Evolutionary conservation across 768 basidiomycete species (phyloP), one percentile per base, ranked within the genome.

Genomic region (Hydnum rufescens): DNA sequence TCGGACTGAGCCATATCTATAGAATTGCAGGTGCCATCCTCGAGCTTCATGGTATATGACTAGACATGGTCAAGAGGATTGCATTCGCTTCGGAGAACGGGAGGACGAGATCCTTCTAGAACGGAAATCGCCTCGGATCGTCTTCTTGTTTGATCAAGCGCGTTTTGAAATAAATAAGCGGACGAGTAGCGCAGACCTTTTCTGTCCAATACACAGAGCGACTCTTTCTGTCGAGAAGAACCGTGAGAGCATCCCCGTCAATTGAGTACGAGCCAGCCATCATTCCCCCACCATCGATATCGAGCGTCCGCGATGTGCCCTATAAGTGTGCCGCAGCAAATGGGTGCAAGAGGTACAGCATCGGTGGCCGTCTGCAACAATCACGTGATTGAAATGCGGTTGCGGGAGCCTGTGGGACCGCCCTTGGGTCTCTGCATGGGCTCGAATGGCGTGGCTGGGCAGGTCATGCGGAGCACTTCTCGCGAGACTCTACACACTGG

Each of bases 141-240:
- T 96, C 96, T 73, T 99, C 95, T 67, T 97, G 92, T 66, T 96
- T 93, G 59, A 99, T 90, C 68, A 96, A 73, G 64, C 92, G 93
- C 18, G 95, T 99, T 74, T 96, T 93, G 51, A 89, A 76, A 67
- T 99, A 92, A 54, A 99, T 81, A 79, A 89, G 88, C 62, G 96
- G 64, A 58, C 86, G 71, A 58, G 90, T 70, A 5, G 88, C 85
- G 52, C 90, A 93, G 51, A 97, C 95, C 69, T 99, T 93, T 65
- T 96, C 95, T 52, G 88, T 74, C 89, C 88, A 97, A 67, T 99
- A 99, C 51, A 95, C 74, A 23, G 95, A 92, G 67, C 97, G 95
- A 64, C 89, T 92, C 63, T 82, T 83, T 53, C 88, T 92, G 60
- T 92, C 86, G 54, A 99, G 73, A 28, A 87, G 71, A 54, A 97